Conservation (phyloP, 129 eudicot species). For the Flaveria trinervia region DNA sequence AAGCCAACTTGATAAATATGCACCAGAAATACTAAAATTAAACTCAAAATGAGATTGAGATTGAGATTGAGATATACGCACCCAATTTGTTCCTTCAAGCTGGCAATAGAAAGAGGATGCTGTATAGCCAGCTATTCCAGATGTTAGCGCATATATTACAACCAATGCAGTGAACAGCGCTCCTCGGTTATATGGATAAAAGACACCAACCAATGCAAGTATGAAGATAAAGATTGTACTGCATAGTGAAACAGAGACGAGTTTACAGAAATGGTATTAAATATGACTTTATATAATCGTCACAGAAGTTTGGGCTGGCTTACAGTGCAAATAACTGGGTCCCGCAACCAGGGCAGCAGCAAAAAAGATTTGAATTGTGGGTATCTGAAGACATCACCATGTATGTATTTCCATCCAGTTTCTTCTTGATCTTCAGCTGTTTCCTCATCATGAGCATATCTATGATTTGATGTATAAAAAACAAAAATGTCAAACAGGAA, state of each 20-base stretch:
- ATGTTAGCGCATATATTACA: conserved; percentile 10
- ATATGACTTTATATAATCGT: not conserved
- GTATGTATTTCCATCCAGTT: conserved; percentile 20
- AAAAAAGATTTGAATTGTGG: conserved; percentile 16
- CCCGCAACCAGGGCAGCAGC: conserved; percentile 19
- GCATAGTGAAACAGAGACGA: not conserved
- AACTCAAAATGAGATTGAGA: not conserved
- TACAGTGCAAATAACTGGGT: conserved; percentile 17
- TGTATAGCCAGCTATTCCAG: conserved; percentile 17
- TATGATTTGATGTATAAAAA: not conserved
- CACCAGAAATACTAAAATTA: not conserved
- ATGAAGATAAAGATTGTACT: conserved; percentile 20
- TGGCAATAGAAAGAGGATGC: conserved; percentile 23
- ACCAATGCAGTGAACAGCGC: conserved; percentile 17
- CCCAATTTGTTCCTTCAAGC: conserved; percentile 18
- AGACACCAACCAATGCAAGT: conserved; percentile 15
- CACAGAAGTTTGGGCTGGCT: not conserved
- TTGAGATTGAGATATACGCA: not conserved
- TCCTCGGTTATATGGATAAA: conserved; percentile 19
- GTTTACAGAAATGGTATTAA: not conserved
- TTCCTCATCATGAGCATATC: conserved; percentile 19
- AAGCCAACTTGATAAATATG: not conserved
- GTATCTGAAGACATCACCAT: conserved; percentile 16
- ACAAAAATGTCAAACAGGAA: not conserved
- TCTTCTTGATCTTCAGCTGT: conserved; percentile 17